Conservation (phyloP, 225 moss, liverwort and hornwort genomes). For the Polytrichum formosum region DNA sequence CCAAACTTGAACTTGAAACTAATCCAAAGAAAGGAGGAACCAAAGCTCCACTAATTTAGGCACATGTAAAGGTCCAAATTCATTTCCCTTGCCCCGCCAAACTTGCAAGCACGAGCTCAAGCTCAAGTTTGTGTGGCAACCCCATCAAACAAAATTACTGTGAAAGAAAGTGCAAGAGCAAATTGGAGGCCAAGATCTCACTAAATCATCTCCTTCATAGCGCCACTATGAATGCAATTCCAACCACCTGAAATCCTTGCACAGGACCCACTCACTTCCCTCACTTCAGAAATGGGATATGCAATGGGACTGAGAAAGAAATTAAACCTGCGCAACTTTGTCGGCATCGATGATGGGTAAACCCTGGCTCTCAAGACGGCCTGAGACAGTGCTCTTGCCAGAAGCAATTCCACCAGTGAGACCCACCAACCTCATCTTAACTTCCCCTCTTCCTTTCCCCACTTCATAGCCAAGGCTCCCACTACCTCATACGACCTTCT, state of each 20-base stretch:
- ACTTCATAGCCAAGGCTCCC: no score
- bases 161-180: no score
- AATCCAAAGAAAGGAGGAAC: background rate
- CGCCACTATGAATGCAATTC: background rate
- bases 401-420: slow-evolving; percentile 89
- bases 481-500: no score
- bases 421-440: slow-evolving; percentile 85
- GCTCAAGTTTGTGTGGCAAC: background rate
- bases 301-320: background rate
- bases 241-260: background rate
- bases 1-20: background rate
- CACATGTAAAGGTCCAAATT: no score
- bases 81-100: no score
- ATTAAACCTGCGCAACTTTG: slow-evolving; percentile 64
- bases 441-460: background rate
- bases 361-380: slow-evolving; percentile 52
- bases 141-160: background rate
- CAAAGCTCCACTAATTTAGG: no score
- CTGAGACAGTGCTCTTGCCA: slow-evolving; percentile 86
- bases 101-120: no score
- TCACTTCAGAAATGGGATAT: background rate
- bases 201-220: background rate
- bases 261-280: background rate
- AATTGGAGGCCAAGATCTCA: no score
- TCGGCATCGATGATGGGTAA: slow-evolving; percentile 81